Evolutionary conservation across 176 grass and related monocot species (phyloP).

Genomic region (Oryza longistaminata): DNA sequence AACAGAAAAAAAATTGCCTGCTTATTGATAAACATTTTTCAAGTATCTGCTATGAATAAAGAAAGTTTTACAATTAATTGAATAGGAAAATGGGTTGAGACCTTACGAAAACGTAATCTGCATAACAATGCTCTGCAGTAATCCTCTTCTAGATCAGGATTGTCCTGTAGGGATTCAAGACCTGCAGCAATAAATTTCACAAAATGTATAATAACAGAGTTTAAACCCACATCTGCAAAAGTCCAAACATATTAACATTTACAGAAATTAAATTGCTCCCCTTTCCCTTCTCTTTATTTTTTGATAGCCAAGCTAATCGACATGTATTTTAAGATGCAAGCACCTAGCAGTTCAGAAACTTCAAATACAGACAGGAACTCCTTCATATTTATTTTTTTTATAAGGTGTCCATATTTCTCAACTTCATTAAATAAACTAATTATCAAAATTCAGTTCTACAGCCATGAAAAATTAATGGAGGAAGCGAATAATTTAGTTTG

Average conservation of each 20-base stretch:
- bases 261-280: slow-evolving; percentile 17
- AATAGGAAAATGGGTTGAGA: slow-evolving; percentile 77
- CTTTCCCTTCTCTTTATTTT: neutral
- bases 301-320: neutral
- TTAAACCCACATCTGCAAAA: slow-evolving; percentile 8
- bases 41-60: slow-evolving; percentile 14
- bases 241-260: neutral
- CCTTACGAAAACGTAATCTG: slow-evolving; percentile 99
- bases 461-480: neutral
- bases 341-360: neutral
- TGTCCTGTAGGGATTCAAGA: slow-evolving; percentile 84
- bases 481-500: slow-evolving; percentile 1
- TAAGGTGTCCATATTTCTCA: neutral
- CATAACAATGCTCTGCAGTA: slow-evolving; percentile 90
- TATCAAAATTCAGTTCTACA: neutral
- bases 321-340: slow-evolving; percentile 11
- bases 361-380: neutral
- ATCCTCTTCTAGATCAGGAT: slow-evolving; percentile 85
- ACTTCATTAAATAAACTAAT: neutral
- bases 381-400: neutral
- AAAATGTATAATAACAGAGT: slow-evolving; percentile 28
- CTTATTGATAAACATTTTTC: neutral
- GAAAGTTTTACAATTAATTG: slow-evolving; percentile 19
- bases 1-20: slow-evolving; percentile 31
- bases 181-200: slow-evolving; percentile 50